These are phyloP conservation scores for Alloteropsis angusta DNA, from an alignment of 202 grass and related monocot genomes.

Conservation along the genomic window DNA sequence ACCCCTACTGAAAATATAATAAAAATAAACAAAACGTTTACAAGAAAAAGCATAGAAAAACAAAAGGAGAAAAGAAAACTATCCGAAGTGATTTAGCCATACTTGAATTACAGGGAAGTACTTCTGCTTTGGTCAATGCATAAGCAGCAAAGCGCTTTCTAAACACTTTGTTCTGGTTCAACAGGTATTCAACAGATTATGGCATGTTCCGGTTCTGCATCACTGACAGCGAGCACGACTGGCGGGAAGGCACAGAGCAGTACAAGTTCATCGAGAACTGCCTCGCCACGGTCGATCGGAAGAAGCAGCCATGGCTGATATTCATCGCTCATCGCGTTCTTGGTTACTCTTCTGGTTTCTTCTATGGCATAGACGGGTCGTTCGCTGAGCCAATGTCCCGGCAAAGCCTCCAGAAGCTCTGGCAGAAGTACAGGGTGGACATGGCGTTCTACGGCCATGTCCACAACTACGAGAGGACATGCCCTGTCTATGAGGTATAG, in stretches of 20 bases:
- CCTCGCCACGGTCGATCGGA: conserved; percentile 50
- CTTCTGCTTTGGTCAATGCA: no score
- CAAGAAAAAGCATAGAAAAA: no score
- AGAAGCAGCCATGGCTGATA: conserved; percentile 62
- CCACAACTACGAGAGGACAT: conserved; percentile 61
- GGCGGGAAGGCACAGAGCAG: conserved; percentile 45
- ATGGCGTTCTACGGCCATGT: conserved; percentile 54
- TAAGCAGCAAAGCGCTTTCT: no score
- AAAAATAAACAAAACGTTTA: no score
- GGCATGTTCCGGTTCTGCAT: conserved; percentile 70
- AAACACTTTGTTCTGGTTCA: no score
- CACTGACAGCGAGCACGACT: conserved; percentile 62
- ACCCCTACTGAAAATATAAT: no score
- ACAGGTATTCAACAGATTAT: no score
- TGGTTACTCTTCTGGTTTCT: conserved; percentile 47
- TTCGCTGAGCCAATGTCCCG: conserved; percentile 56
- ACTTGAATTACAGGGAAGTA: no score
- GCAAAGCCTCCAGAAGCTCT: conserved; percentile 47
- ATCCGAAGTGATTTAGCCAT: no score
- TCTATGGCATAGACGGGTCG: conserved; percentile 36
- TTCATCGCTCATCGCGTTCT: conserved; percentile 54
- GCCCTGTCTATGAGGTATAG: conserved; percentile 42
- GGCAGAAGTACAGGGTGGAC: conserved; percentile 65
- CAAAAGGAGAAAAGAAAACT: no score
- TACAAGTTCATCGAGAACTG: conserved; percentile 49